A percentile compares a stretch with the other conserved stretches of the same genome.
Evolutionary conservation across 352 stramenopile species (phyloP).

Genomic region (Globisporangium perplexum): DNA sequence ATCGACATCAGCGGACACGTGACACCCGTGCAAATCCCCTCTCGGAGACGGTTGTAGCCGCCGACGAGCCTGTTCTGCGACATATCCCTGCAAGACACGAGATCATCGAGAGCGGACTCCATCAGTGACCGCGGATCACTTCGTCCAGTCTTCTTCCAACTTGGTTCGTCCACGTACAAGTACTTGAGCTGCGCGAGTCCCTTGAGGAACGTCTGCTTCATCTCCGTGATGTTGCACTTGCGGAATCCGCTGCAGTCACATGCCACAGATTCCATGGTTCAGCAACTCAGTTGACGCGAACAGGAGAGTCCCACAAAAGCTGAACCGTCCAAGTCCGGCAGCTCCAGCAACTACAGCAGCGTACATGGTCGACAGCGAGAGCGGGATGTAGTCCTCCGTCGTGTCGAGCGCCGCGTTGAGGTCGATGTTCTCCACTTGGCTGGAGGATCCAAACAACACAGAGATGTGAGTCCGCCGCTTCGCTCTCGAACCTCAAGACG

Average conservation of each 20-base stretch:
- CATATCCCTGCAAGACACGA: constrained; percentile 18
- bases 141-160: background rate
- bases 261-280: background rate
- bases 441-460: constrained; percentile 7
- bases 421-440: constrained; percentile 38
- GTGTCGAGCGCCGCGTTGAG: constrained; percentile 26
- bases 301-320: background rate
- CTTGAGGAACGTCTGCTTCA: constrained; percentile 35
- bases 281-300: background rate
- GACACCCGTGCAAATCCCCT: constrained; percentile 42
- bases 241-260: constrained; percentile 22
- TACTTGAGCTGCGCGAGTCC: constrained; percentile 36
- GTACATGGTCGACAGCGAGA: constrained; percentile 39
- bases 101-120: background rate
- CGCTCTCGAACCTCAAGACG: background rate
- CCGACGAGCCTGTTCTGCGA: constrained; percentile 41
- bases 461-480: background rate
- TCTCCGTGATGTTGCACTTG: constrained; percentile 33
- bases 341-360: constrained; percentile 6
- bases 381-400: constrained; percentile 30
- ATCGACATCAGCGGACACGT: constrained; percentile 41
- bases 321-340: too few relatives aligned
- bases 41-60: constrained; percentile 38
- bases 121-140: background rate
- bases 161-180: constrained; percentile 15